Evolutionary conservation across 768 basidiomycete genomes (phyloP).

Genomic region (Podaxis sp.): DNA sequence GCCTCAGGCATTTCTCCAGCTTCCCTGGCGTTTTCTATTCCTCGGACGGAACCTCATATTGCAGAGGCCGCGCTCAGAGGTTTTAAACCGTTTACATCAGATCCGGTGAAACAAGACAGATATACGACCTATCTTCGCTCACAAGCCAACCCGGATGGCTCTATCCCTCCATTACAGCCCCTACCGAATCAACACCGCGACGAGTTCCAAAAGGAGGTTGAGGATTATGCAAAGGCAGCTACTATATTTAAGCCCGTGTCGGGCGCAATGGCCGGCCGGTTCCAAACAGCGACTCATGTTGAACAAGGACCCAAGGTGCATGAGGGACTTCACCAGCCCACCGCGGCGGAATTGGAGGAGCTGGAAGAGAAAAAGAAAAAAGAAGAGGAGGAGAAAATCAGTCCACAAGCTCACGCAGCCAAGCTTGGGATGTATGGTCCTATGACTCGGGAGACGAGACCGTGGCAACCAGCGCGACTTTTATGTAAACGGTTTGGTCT

Average conservation of each 20-base stretch:
- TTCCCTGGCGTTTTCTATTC: constrained; percentile 26
- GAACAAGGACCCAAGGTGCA: constrained; percentile 61
- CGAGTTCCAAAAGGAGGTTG: constrained; percentile 78
- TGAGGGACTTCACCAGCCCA: constrained; percentile 70
- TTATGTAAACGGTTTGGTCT: constrained; percentile 95
- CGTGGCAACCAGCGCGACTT: constrained; percentile 82
- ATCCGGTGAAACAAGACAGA: constrained; percentile 79
- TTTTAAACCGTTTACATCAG: constrained; percentile 83
- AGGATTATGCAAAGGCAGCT: constrained; percentile 86
- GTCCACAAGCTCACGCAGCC: constrained; percentile 81
- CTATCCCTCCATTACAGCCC: constrained; percentile 49
- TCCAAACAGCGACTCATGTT: constrained; percentile 77
- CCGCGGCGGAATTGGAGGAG: constrained; percentile 40
- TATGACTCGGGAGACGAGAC: constrained; percentile 71
- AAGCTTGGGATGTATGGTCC: constrained; percentile 87
- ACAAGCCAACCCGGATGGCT: constrained; percentile 52
- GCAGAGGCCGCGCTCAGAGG: constrained; percentile 87
- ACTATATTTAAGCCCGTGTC: constrained; percentile 88
- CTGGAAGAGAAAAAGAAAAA: constrained; percentile 43
- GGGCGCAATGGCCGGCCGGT: constrained; percentile 93
- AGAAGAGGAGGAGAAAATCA: constrained; percentile 57
- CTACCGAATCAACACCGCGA: constrained; percentile 59
- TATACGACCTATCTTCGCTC: constrained; percentile 82
- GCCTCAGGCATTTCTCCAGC: constrained; percentile 22
- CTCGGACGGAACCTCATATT: constrained; percentile 70